Evolutionary conservation across 2,329 filamentous ascomycete species (phyloP).

Genomic region (Claviceps digitariae): DNA sequence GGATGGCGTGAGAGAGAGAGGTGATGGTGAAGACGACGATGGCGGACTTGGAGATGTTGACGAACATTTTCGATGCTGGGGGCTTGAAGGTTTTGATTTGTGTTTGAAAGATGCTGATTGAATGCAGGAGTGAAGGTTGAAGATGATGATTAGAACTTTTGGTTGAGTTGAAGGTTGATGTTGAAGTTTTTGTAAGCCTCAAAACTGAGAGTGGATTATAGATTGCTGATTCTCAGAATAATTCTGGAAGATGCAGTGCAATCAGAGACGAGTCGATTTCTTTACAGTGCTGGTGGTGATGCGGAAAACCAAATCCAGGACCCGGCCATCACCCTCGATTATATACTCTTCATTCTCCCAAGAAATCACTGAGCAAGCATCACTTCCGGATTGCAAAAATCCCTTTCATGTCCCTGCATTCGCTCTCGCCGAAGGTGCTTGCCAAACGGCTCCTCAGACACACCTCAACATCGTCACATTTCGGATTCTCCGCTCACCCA

Average conservation of each 20-base stretch:
- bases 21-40: neutral
- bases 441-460: neutral
- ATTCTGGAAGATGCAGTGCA: no score
- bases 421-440: neutral
- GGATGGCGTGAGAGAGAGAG: neutral
- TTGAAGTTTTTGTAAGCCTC: neutral
- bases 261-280: no score
- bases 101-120: neutral
- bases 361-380: neutral
- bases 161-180: neutral
- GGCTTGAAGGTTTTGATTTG: no score
- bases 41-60: neutral
- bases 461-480: neutral
- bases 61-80: neutral
- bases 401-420: neutral
- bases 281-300: neutral
- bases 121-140: no score
- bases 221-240: no score
- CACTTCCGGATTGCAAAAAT: no score
- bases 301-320: neutral
- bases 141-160: no score
- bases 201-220: no score
- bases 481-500: neutral
- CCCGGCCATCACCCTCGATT: neutral
- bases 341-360: neutral